These are phyloP conservation scores for Brassica napus DNA, from an alignment of 345 rosid genomes.

Conservation along the genomic window Da-Ae NC_063448.1:42268501-42269000, in stretches of 20 bases:
- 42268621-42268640: background rate
- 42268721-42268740: conserved; percentile 8
- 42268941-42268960: background rate
- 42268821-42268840: background rate
- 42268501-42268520: too few species aligned
- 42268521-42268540: too few species aligned
- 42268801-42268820: background rate
- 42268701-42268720: background rate
- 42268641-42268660: background rate
- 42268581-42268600: background rate
- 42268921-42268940: background rate
- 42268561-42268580: too few species aligned
- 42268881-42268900: background rate
- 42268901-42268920: background rate
- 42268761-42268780: background rate
- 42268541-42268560: too few species aligned
- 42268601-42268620: background rate
- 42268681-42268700: background rate
- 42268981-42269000: background rate
- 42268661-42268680: conserved; percentile 3
- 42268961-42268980: background rate
- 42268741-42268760: background rate
- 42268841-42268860: background rate
- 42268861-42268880: background rate
- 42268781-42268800: background rate